phyloP scores from a whole-genome alignment of 345 rosid species.

The Cardamine occulta region DNA sequence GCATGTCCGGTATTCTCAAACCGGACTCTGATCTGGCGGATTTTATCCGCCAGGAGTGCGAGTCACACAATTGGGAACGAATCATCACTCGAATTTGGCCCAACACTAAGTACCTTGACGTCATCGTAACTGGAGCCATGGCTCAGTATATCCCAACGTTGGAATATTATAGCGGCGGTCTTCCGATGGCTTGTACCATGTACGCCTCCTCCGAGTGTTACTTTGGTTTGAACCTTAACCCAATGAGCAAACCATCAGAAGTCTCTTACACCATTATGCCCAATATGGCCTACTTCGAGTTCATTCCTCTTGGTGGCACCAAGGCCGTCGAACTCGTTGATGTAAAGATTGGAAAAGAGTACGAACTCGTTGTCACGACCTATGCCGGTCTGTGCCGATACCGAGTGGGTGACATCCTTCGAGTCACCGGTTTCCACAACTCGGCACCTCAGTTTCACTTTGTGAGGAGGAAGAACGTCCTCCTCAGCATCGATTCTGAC shows the following conservation, averaged over 20 bases:
- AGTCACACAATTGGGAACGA: slow-evolving; percentile 67
- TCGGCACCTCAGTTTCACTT: slow-evolving; percentile 91
- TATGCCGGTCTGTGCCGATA: slow-evolving; percentile 84
- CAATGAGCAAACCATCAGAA: slow-evolving; percentile 81
- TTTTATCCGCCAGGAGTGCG: slow-evolving; percentile 57
- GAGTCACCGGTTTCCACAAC: slow-evolving; percentile 90
- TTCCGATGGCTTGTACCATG: slow-evolving; percentile 93
- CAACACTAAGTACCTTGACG: slow-evolving; percentile 84
- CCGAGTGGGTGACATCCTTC: slow-evolving; percentile 92
- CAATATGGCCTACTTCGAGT: slow-evolving; percentile 95
- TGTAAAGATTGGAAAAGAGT: slow-evolving; percentile 83
- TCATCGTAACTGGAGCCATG: slow-evolving; percentile 96
- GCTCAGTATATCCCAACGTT: slow-evolving; percentile 95
- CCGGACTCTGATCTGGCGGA: slow-evolving; percentile 64
- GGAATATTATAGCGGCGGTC: slow-evolving; percentile 82
- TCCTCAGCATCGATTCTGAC: slow-evolving; percentile 88
- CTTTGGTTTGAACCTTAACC: slow-evolving; percentile 86
- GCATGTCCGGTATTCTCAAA: slow-evolving; percentile 53
- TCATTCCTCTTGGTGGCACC: slow-evolving; percentile 62
- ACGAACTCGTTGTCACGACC: slow-evolving; percentile 88
- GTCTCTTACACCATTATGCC: slow-evolving; percentile 95
- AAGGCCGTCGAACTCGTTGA: slow-evolving; percentile 63
- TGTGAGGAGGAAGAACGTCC: slow-evolving; percentile 78
- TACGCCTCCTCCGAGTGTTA: slow-evolving; percentile 97
- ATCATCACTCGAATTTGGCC: slow-evolving; percentile 87